A percentile compares a stretch with the other conserved stretches of the same genome.
Conservation (phyloP, 768 basidiomycete genomes). For the Flagelloscypha sp. region DNA sequence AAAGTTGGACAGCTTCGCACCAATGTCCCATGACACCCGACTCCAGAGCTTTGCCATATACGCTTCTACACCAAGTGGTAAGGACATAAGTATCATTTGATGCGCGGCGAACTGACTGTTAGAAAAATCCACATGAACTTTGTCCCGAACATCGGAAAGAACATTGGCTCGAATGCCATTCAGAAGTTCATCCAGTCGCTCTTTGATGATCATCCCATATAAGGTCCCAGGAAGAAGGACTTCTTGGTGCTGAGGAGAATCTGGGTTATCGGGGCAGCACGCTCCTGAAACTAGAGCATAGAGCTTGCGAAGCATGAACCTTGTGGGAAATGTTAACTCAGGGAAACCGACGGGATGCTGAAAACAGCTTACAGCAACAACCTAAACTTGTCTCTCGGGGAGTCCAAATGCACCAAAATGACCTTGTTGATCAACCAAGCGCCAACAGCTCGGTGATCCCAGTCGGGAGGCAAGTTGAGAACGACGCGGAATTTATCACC, state of each 20-base stretch:
- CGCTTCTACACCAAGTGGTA: constrained; percentile 39
- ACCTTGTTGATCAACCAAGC: constrained; percentile 76
- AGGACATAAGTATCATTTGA: constrained; percentile 1
- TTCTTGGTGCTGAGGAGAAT: constrained; percentile 98
- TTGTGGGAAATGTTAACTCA: constrained; percentile 22
- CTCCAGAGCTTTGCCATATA: constrained; percentile 72
- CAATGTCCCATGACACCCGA: constrained; percentile 87
- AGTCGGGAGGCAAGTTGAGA: constrained; percentile 85
- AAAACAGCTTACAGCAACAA: constrained; percentile 71
- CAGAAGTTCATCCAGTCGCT: constrained; percentile 86
- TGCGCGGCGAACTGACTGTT: constrained; percentile 51
- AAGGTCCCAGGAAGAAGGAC: constrained; percentile 87
- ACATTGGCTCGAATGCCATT: constrained; percentile 66
- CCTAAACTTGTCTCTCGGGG: constrained; percentile 87
- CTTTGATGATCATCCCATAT: constrained; percentile 97
- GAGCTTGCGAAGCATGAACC: constrained; percentile 96
- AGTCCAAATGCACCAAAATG: constrained; percentile 82
- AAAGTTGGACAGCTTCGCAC: constrained; percentile 84
- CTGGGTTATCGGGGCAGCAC: constrained; percentile 92
- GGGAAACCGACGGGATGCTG: neutral
- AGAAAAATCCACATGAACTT: constrained; percentile 78
- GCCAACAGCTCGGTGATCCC: constrained; percentile 77
- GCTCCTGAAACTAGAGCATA: constrained; percentile 85
- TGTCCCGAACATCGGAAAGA: constrained; percentile 62
- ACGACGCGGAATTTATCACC: constrained; percentile 97